These are phyloP conservation scores for Malus sylvestris DNA, from an alignment of 306 rosid species.

Conservation along the genomic window DNA sequence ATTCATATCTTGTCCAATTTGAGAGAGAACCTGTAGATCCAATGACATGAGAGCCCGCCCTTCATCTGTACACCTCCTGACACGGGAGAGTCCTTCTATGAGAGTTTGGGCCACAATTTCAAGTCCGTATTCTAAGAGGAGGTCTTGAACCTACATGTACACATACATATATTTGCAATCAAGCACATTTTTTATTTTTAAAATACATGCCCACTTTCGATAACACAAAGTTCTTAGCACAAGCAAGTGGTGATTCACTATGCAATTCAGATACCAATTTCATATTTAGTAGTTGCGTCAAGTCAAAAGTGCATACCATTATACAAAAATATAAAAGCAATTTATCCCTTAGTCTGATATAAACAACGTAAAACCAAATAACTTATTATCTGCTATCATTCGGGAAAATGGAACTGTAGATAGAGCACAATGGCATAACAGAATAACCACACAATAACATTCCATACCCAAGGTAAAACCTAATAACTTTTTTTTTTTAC, in stretches of 20 bases:
- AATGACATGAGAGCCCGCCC: constrained; percentile 96
- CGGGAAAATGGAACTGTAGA: neutral
- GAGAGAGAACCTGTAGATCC: constrained; percentile 75
- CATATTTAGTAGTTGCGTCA: neutral
- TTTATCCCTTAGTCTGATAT: neutral
- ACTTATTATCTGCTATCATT: neutral
- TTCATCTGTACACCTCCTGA: constrained; percentile 92
- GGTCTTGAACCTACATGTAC: constrained; percentile 59
- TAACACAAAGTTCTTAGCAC: neutral
- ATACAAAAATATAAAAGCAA: neutral
- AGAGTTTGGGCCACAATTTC: constrained; percentile 83
- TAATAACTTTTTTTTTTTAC: too few species aligned
- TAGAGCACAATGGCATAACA: neutral
- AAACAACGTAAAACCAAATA: neutral
- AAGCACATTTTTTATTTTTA: constrained; percentile 5
- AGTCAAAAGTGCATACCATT: neutral
- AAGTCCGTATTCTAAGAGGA: constrained; percentile 66
- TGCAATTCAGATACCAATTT: neutral
- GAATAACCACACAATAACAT: neutral
- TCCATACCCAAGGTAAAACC: neutral
- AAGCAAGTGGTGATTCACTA: neutral
- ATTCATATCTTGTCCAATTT: neutral
- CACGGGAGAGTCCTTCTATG: constrained; percentile 88
- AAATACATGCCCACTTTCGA: neutral
- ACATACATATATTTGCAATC: constrained; percentile 4